Evolutionary conservation across 257 asterid species (phyloP), one percentile per base, ranked within the genome.

Genomic region (Nicotiana paniculata): DNA sequence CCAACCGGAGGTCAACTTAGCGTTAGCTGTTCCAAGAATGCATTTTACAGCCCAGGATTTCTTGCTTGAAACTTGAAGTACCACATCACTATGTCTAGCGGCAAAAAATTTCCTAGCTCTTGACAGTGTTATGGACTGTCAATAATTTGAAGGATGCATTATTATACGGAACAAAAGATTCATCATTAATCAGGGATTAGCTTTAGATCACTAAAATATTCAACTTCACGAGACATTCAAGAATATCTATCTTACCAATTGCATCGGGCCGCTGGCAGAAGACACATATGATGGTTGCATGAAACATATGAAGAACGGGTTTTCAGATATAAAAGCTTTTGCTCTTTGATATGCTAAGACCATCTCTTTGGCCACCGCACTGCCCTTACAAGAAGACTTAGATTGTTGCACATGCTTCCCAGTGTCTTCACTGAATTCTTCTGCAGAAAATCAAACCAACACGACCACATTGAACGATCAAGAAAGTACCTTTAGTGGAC

Each of bases 241-340:
- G 9, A 81, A n/a, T 58, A 7, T 0, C 6, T 10, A 43, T 24
- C 72, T 63, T 81, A 85, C 86, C 75, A 83, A 0, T 43, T 1
- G 0, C 30, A 15, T 28, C 4, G 1, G 21, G 30, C 16, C 0
- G 5, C 33, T 4, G 55, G 58, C 35, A 0, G 0, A 55, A 10
- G 74, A 6, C 9, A 82, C 77, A 37, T 78, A 77, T 48, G 86
- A 69, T 30, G 83, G 77, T 2, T 15, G 85, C 83, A 85, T 61
- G 3, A 65, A 11, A 35, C 28, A 21, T 5, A 76, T 35, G 69
- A 84, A 85, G 61, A 79, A 82, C 1, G 82, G 61, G 21, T 65
- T 65, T 4, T 80, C 13, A 7, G 76, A 77, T 15, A 9, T 51
- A 51, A 68, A 87, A 33, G 74, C 55, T 24, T 24, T 35, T n/a